Evolutionary conservation across 257 asterid genomes (phyloP).

Genomic region (Vinca minor): DNA sequence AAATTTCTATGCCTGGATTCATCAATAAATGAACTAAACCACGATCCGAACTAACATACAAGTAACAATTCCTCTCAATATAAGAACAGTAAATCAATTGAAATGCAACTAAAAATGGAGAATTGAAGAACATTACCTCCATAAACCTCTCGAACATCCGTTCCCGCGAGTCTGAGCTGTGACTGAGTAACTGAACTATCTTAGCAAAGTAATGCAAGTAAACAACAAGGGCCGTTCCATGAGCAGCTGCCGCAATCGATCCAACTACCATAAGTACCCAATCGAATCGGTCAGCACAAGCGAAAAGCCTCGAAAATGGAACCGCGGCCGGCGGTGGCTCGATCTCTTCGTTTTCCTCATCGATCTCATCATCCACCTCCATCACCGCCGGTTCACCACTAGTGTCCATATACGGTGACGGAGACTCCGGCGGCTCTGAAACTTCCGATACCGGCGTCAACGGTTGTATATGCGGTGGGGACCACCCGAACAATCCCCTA

Average conservation of each 20-base stretch:
- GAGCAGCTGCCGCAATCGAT: constrained; percentile 94
- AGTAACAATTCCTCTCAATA: background rate
- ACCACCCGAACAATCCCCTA: constrained; percentile 98
- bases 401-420: constrained; percentile 82
- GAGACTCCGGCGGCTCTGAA: constrained; percentile 99
- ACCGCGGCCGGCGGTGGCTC: constrained; percentile 97
- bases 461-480: constrained; percentile 98
- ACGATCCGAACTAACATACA: background rate
- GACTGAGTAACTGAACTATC: constrained; percentile 57
- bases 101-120: background rate
- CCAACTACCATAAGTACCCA: constrained; percentile 91
- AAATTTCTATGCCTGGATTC: background rate
- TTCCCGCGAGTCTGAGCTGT: constrained; percentile 27
- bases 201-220: constrained; percentile 94
- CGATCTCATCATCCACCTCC: constrained; percentile 90
- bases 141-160: constrained; percentile 50
- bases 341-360: constrained; percentile 80
- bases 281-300: constrained; percentile 80
- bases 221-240: constrained; percentile 86
- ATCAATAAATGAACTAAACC: background rate
- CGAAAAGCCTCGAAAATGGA: constrained; percentile 80
- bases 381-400: constrained; percentile 58
- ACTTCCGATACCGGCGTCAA: constrained; percentile 98
- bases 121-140: constrained; percentile 43
- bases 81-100: constrained; percentile 1